A percentile compares a stretch with the other conserved stretches of the same genome.
Conservation (phyloP, 805 yeast species). For the Candida dendrica region DNA sequence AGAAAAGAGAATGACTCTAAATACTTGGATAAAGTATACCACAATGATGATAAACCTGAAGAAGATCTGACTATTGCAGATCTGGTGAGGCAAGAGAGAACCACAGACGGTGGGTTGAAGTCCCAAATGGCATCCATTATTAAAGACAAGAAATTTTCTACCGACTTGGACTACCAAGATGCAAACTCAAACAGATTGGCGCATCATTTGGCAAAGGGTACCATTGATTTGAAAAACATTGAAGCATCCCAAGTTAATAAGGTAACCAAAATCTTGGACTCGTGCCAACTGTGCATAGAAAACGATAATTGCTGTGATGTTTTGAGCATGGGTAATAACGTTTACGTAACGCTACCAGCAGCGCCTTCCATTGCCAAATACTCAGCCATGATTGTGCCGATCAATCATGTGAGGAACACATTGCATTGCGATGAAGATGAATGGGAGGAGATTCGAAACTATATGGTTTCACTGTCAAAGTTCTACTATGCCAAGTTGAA, state of each 20-base stretch:
- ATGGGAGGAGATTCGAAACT: constrained; percentile 33
- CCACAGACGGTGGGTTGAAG: constrained; percentile 9
- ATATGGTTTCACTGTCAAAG: constrained; percentile 32
- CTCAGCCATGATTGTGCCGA: constrained; percentile 34
- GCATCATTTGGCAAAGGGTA: constrained; percentile 19
- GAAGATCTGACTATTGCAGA: constrained; percentile 31
- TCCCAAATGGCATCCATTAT: constrained; percentile 28
- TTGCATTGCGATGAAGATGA: constrained; percentile 36
- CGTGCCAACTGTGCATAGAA: constrained; percentile 31
- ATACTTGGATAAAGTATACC: constrained; percentile 1
- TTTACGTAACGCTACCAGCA: constrained; percentile 32
- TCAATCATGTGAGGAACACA: constrained; percentile 31
- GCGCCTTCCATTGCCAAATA: constrained; percentile 28
- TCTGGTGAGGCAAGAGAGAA: constrained; percentile 27
- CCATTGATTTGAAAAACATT: constrained; percentile 22
- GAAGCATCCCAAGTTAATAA: constrained; percentile 20
- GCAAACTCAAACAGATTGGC: constrained; percentile 34
- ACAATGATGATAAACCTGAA: constrained; percentile 14
- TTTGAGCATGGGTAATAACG: constrained; percentile 28
- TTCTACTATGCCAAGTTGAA: constrained; percentile 29
- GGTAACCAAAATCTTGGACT: constrained; percentile 23
- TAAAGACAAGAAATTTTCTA: constrained; percentile 27
- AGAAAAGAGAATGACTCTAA: constrained; percentile 4
- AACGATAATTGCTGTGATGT: constrained; percentile 23
- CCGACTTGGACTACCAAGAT: constrained; percentile 37